A percentile compares a stretch with the other conserved stretches of the same genome.
phyloP scores from a whole-genome alignment of 2,329 filamentous ascomycete species.

The Truncatella angustata region DNA sequence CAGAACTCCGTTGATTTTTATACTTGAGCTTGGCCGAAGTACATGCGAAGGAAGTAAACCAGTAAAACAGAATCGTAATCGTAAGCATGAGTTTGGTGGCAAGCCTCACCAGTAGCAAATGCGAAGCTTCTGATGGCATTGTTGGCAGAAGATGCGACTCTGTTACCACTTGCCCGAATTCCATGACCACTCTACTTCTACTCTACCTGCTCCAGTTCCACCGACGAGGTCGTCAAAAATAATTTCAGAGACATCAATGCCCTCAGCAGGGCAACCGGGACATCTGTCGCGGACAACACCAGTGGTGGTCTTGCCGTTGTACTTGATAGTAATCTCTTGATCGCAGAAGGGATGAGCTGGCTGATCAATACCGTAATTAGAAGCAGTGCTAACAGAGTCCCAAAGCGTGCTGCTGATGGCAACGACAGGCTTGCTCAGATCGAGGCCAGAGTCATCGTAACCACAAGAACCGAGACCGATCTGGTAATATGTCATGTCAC shows the following conservation, averaged over 20 bases:
- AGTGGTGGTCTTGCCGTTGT: conserved; percentile 51
- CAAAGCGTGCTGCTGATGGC: conserved; percentile 61
- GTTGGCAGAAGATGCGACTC: not conserved
- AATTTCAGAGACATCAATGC: conserved; percentile 61
- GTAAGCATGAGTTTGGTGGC: too few relatives aligned
- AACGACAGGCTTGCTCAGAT: conserved; percentile 58
- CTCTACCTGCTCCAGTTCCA: conserved; percentile 36
- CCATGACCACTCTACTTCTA: conserved; percentile 29
- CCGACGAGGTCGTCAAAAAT: conserved; percentile 54
- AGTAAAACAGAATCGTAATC: conserved; percentile 6
- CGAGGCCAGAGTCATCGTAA: conserved; percentile 54
- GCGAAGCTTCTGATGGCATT: too few relatives aligned
- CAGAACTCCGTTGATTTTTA: conserved; percentile 1
- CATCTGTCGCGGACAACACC: conserved; percentile 74
- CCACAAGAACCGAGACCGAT: conserved; percentile 71
- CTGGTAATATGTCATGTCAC: conserved; percentile 74
- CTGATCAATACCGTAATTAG: conserved; percentile 47
- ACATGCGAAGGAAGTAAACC: conserved; percentile 1
- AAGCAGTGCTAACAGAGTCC: conserved; percentile 54
- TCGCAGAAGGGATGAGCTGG: conserved; percentile 65
- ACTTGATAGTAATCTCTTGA: conserved; percentile 62
- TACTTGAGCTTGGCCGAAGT: not conserved
- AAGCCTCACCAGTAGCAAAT: too few relatives aligned
- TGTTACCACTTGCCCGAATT: conserved; percentile 20
- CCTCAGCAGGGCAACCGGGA: conserved; percentile 57